Conservation (phyloP, 768 basidiomycete species). For the Collybia sp. region DNA sequence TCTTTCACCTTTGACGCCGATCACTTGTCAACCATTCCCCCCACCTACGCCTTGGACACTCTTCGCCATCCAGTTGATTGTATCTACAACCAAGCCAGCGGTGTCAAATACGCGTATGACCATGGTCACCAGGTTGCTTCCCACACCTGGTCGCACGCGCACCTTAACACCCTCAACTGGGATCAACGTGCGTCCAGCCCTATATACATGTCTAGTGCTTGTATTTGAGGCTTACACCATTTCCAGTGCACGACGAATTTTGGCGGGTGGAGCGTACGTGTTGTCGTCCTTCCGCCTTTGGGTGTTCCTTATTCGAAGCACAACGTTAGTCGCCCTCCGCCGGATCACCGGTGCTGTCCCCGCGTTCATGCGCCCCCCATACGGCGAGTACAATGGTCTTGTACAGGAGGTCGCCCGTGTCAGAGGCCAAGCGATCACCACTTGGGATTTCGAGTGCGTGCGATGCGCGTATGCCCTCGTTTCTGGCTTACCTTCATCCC, state of each 20-base stretch:
- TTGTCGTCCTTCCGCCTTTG: neutral
- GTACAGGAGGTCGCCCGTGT: constrained; percentile 25
- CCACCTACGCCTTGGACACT: neutral
- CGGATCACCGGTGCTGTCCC: constrained; percentile 30
- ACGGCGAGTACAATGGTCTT: constrained; percentile 34
- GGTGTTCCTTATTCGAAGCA: neutral
- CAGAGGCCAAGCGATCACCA: constrained; percentile 29
- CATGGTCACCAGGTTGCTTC: constrained; percentile 39
- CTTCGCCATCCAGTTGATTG: constrained; percentile 20
- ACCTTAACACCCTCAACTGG: constrained; percentile 24
- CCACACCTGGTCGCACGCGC: constrained; percentile 39
- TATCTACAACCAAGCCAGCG: constrained; percentile 26
- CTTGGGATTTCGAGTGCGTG: constrained; percentile 27
- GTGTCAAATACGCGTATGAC: constrained; percentile 30
- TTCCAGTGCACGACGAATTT: constrained; percentile 28
- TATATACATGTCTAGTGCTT: neutral
- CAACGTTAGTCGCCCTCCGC: constrained; percentile 21
- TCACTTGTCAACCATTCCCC: constrained; percentile 13
- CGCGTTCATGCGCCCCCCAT: constrained; percentile 30
- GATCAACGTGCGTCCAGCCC: constrained; percentile 22
- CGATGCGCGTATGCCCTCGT: neutral
- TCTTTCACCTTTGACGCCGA: constrained; percentile 14
- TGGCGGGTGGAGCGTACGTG: constrained; percentile 28
- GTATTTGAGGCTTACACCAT: neutral
- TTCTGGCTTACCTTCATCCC: neutral